Conservation (phyloP, 352 stramenopile species). For the Pythium aphanidermatum region DNA sequence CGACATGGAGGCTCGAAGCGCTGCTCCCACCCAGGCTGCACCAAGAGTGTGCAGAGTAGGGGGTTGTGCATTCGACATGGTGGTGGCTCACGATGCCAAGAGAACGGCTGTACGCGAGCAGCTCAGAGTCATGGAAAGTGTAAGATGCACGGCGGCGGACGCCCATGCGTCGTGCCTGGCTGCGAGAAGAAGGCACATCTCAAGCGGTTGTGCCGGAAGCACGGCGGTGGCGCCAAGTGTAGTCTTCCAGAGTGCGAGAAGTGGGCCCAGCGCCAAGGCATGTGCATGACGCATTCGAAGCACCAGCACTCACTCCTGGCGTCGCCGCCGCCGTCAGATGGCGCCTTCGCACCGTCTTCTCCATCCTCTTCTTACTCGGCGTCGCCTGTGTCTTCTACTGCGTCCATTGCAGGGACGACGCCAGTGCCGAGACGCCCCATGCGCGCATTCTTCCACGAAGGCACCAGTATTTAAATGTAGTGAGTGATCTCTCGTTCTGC, state of each 20-base stretch:
- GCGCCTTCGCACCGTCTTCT: constrained; percentile 21
- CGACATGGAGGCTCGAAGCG: constrained; percentile 79
- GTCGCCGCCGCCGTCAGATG: constrained; percentile 14
- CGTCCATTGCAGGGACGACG: background rate
- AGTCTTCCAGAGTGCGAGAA: constrained; percentile 60
- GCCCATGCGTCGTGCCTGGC: constrained; percentile 49
- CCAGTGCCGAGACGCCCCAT: background rate
- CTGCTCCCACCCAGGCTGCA: constrained; percentile 60
- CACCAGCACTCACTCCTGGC: constrained; percentile 17
- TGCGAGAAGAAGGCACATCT: constrained; percentile 83
- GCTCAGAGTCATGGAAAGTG: constrained; percentile 75
- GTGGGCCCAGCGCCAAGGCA: constrained; percentile 75
- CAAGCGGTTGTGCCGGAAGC: constrained; percentile 76
- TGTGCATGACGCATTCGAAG: constrained; percentile 86
- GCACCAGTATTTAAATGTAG: constrained; percentile 1
- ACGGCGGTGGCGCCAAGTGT: constrained; percentile 79
- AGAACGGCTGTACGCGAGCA: constrained; percentile 39
- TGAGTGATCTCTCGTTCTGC: too few species aligned
- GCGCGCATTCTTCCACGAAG: background rate
- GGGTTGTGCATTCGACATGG: constrained; percentile 62
- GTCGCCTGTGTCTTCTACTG: background rate
- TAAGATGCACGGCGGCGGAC: constrained; percentile 49
- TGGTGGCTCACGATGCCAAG: constrained; percentile 71
- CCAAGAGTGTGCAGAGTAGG: constrained; percentile 77
- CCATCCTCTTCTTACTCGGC: constrained; percentile 11